Evolutionary conservation across 2,329 filamentous ascomycete species (phyloP).

Genomic region (Ceratocystis colombiana): DNA sequence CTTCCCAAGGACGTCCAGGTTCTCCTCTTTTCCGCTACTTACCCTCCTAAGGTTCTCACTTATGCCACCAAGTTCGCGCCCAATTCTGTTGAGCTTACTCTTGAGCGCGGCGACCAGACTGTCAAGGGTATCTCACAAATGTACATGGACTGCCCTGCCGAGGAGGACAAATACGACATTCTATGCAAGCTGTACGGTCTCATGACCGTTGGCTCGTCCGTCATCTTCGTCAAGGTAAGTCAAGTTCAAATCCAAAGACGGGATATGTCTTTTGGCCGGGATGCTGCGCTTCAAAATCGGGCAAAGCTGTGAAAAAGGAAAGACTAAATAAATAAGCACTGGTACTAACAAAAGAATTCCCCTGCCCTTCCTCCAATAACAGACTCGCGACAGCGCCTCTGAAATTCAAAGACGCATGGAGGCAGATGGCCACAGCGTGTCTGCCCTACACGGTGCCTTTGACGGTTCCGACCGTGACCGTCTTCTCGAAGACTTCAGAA

Average conservation of each 20-base stretch:
- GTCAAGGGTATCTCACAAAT: constrained; percentile 97
- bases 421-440: constrained; percentile 81
- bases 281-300: neutral
- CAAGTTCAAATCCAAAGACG: neutral
- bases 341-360: constrained; percentile 10
- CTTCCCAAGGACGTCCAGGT: constrained; percentile 70
- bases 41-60: constrained; percentile 72
- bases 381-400: constrained; percentile 77
- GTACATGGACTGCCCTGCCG: constrained; percentile 82
- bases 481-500: constrained; percentile 78
- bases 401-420: constrained; percentile 81
- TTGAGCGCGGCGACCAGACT: constrained; percentile 83
- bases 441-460: constrained; percentile 76
- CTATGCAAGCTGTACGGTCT: constrained; percentile 89
- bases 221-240: constrained; percentile 86
- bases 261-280: neutral
- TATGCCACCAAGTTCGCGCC: constrained; percentile 82
- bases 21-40: constrained; percentile 89
- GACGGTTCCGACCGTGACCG: constrained; percentile 74
- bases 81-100: constrained; percentile 72
- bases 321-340: neutral
- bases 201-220: constrained; percentile 93
- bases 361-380: neutral
- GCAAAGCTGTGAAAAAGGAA: too few species aligned
- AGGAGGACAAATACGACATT: constrained; percentile 75